These are phyloP conservation scores for Collariella sp. DNA, from an alignment of 495 filamentous ascomycete species.

Conservation along the genomic window DNA sequence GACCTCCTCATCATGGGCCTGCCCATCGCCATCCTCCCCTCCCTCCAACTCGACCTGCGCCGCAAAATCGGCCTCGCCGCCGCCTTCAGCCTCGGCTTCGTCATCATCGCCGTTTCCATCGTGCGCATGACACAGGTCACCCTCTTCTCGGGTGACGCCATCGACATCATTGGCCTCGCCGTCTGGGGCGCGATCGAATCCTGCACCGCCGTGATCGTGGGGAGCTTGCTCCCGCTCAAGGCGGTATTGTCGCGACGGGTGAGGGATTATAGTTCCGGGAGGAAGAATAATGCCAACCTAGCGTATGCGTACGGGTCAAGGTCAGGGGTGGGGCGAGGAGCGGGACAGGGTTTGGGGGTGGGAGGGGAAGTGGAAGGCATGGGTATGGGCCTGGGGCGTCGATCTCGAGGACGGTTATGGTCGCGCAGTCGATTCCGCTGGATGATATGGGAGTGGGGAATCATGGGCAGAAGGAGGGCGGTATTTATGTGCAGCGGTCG, in stretches of 20 bases:
- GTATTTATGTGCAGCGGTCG: background rate
- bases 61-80: background rate
- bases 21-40: constrained; percentile 1
- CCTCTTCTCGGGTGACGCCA: background rate
- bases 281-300: too few relatives aligned
- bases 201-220: background rate
- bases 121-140: constrained; percentile 6
- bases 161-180: constrained; percentile 6
- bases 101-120: constrained; percentile 1
- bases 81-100: constrained; percentile 4
- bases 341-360: too few relatives aligned
- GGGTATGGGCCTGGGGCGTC: too few relatives aligned
- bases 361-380: too few relatives aligned
- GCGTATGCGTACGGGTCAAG: too few relatives aligned
- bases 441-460: background rate
- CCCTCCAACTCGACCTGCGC: background rate
- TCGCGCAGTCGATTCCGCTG: too few relatives aligned
- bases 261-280: background rate
- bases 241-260: background rate
- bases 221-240: constrained; percentile 1
- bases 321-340: too few relatives aligned
- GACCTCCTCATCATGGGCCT: constrained; percentile 4
- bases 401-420: too few relatives aligned
- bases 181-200: constrained; percentile 4
- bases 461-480: background rate